These are phyloP conservation scores for Jackrogersella minutella DNA, from an alignment of 495 filamentous ascomycete species.

Conservation along the genomic window DNA sequence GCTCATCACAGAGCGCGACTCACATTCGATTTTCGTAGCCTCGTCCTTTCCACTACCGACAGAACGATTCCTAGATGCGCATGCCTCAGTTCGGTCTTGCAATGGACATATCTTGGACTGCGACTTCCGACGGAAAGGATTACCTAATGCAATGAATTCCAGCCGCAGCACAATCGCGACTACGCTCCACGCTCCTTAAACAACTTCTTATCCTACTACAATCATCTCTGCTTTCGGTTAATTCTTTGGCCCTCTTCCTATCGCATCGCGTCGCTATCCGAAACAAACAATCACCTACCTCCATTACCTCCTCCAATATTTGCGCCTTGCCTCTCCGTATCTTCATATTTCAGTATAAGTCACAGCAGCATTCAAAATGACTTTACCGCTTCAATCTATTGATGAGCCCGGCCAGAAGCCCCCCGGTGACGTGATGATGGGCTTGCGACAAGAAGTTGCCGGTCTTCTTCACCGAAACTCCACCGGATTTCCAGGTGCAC, in stretches of 20 bases:
- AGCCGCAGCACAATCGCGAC: background rate
- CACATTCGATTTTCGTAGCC: constrained; percentile 28
- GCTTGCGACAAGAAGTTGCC: constrained; percentile 78
- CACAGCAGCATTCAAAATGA: constrained; percentile 12
- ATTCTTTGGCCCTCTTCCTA: background rate
- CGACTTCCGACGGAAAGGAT: constrained; percentile 21
- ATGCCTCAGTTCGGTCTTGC: constrained; percentile 14
- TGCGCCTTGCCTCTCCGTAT: background rate
- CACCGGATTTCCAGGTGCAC: constrained; percentile 84
- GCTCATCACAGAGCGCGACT: constrained; percentile 17
- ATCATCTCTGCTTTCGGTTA: constrained; percentile 6
- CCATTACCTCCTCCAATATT: background rate
- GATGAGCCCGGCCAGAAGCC: constrained; percentile 72
- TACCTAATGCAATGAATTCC: constrained; percentile 19
- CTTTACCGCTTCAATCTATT: constrained; percentile 50
- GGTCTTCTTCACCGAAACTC: constrained; percentile 72
- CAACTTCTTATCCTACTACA: background rate
- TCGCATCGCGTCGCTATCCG: constrained; percentile 12
- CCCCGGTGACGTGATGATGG: constrained; percentile 61
- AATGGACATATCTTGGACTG: constrained; percentile 21
- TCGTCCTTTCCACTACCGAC: constrained; percentile 11
- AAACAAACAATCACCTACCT: constrained; percentile 13
- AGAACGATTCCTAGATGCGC: background rate
- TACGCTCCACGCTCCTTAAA: background rate
- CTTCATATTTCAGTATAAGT: background rate